Conservation (phyloP, 164 flowering plant genomes). For the Vitis rotundifolia region DNA sequence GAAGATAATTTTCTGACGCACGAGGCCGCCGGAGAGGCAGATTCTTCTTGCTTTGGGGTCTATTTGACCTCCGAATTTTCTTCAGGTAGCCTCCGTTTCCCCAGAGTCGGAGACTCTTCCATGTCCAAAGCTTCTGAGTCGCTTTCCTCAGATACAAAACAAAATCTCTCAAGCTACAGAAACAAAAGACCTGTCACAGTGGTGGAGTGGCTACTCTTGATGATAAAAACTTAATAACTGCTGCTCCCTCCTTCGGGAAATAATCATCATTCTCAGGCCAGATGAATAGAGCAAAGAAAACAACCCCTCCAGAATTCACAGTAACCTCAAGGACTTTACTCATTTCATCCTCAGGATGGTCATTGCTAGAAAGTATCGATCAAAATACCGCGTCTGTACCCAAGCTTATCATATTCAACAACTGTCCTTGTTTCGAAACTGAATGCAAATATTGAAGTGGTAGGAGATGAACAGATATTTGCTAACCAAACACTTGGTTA, state of each 20-base stretch:
- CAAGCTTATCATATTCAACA: slow-evolving; percentile 85
- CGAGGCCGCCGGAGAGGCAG: no score
- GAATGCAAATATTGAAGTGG: slow-evolving; percentile 68
- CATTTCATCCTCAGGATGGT: slow-evolving; percentile 89
- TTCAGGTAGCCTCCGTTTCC: slow-evolving; percentile 40
- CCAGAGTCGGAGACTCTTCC: slow-evolving; percentile 33
- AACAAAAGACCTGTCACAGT: no score
- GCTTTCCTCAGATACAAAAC: no score
- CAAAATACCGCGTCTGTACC: no score
- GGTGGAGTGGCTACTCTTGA: slow-evolving; percentile 99
- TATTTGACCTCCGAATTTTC: slow-evolving; percentile 3
- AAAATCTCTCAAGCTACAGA: no score
- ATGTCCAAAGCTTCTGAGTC: neutral
- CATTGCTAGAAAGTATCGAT: no score
- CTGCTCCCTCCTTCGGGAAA: slow-evolving; percentile 72
- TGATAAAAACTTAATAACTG: slow-evolving; percentile 89
- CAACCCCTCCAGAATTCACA: slow-evolving; percentile 99
- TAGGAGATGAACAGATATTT: slow-evolving; percentile 62
- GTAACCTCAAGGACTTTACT: slow-evolving; percentile 90
- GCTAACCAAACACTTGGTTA: slow-evolving; percentile 60
- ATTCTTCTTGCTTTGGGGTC: slow-evolving; percentile 20
- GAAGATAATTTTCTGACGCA: no score
- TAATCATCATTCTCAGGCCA: slow-evolving; percentile 39
- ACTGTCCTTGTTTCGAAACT: slow-evolving; percentile 90
- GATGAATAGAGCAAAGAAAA: slow-evolving; percentile 89